Conservation (phyloP, 495 filamentous ascomycete genomes). For the Monascus purpureus region DNA sequence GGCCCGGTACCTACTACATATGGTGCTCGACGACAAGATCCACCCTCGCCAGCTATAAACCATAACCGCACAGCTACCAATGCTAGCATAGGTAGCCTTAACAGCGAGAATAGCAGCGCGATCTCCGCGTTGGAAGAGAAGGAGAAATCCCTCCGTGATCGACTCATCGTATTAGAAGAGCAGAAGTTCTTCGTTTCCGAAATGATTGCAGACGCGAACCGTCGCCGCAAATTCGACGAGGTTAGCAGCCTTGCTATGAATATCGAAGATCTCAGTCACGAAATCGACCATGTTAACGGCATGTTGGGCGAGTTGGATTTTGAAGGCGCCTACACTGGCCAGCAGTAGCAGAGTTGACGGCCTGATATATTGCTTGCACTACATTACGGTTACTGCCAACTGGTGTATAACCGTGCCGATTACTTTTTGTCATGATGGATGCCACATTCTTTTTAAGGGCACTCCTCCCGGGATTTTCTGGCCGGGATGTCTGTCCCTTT, state of each 20-base stretch:
- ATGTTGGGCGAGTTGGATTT: conserved; percentile 37
- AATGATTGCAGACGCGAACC: conserved; percentile 76
- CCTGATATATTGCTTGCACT: too few relatives aligned
- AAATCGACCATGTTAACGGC: conserved; percentile 58
- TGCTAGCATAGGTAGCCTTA: conserved; percentile 42
- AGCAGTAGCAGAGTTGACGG: conserved; percentile 9
- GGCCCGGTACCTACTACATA: conserved; percentile 9
- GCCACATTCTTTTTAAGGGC: conserved; percentile 1
- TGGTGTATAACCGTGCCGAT: too few relatives aligned
- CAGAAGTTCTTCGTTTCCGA: conserved; percentile 82
- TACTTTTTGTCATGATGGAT: too few relatives aligned
- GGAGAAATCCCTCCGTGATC: conserved; percentile 74
- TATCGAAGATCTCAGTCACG: conserved; percentile 66
- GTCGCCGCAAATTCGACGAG: conserved; percentile 77
- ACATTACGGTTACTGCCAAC: too few relatives aligned
- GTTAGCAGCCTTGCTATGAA: conserved; percentile 67
- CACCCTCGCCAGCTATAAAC: conserved; percentile 45
- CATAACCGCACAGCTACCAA: conserved; percentile 35
- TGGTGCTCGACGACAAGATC: conserved; percentile 26
- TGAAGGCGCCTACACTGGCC: conserved; percentile 32
- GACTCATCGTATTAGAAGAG: conserved; percentile 83
- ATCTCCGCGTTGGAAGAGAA: conserved; percentile 66
- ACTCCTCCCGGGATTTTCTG: conserved; percentile 5
- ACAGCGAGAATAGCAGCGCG: conserved; percentile 46
- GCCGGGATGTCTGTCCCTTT: neutral